Evolutionary conservation across 148 eudicot genomes (phyloP).

Genomic region (Diospyros lotus): DNA sequence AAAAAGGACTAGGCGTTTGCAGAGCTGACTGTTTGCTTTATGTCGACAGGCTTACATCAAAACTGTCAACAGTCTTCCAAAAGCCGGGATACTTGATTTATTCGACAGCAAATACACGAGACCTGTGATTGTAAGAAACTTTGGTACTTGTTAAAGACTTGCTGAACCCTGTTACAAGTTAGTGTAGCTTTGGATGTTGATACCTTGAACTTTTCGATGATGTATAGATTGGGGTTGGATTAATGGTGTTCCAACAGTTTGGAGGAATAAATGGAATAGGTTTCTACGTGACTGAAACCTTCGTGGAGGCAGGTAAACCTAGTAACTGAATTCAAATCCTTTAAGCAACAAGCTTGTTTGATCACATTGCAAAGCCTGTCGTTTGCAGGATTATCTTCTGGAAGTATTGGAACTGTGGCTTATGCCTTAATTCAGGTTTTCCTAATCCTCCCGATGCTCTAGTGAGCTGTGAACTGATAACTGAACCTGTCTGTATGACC

Average conservation of each 20-base stretch:
- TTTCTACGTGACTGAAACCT: slow-evolving; percentile 66
- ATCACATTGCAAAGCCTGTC: background rate
- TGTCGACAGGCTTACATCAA: slow-evolving; percentile 38
- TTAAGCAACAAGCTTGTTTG: background rate
- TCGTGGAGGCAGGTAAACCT: slow-evolving; percentile 50
- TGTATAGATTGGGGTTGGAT: slow-evolving; percentile 67
- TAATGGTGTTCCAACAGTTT: slow-evolving; percentile 83
- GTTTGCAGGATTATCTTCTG: slow-evolving; percentile 53
- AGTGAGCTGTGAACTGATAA: too few relatives aligned
- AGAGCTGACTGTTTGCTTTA: background rate
- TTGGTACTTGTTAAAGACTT: too few relatives aligned
- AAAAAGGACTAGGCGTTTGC: background rate
- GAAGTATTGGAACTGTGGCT: slow-evolving; percentile 54
- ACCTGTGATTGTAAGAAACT: slow-evolving; percentile 52
- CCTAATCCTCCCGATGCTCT: background rate
- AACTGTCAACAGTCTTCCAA: slow-evolving; percentile 45
- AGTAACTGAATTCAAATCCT: too few relatives aligned
- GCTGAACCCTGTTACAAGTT: too few relatives aligned
- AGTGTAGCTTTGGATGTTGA: too few relatives aligned
- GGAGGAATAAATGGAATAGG: slow-evolving; percentile 81
- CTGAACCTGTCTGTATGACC: too few relatives aligned
- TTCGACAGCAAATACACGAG: slow-evolving; percentile 49
- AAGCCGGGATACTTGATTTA: slow-evolving; percentile 51
- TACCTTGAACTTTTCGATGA: too few relatives aligned
- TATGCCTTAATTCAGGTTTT: slow-evolving; percentile 55